A percentile compares a stretch with the other conserved stretches of the same genome.
Evolutionary conservation across 2,329 filamentous ascomycete species (phyloP).

Genomic region (Pseudogymnoascus sp.): DNA sequence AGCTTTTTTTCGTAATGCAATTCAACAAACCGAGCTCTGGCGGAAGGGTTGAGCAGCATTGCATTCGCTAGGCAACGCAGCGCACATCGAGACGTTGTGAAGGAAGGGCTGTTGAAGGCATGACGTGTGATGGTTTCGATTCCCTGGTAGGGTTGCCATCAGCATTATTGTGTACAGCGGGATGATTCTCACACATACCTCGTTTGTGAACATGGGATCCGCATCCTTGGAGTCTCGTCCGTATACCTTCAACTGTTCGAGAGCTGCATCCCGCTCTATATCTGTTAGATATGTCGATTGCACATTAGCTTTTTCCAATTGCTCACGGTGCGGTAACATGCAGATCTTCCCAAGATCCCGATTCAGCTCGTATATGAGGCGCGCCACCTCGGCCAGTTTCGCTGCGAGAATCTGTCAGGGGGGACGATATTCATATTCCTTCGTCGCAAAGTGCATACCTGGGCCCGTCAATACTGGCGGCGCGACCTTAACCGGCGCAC

Average conservation of each 20-base stretch:
- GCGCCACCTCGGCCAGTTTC: constrained; percentile 62
- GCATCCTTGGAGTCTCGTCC: constrained; percentile 66
- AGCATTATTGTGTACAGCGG: constrained; percentile 16
- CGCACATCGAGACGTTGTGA: constrained; percentile 62
- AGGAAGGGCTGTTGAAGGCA: constrained; percentile 61
- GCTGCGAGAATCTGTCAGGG: constrained; percentile 33
- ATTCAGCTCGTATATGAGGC: constrained; percentile 55
- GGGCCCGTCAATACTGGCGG: too few species aligned
- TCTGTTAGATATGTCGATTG: constrained; percentile 11
- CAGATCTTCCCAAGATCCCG: constrained; percentile 52
- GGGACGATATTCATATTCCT: too few species aligned
- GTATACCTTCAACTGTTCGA: constrained; percentile 70
- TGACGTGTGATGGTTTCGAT: constrained; percentile 65
- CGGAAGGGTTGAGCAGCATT: constrained; percentile 60
- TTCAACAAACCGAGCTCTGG: constrained; percentile 67
- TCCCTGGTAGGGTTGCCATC: constrained; percentile 46
- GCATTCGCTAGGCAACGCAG: constrained; percentile 81
- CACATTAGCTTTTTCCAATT: neutral
- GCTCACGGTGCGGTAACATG: constrained; percentile 54
- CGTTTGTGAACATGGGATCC: constrained; percentile 75
- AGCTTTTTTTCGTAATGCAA: constrained; percentile 60
- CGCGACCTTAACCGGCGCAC: too few species aligned
- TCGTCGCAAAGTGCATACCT: too few species aligned
- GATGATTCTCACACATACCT: constrained; percentile 42
- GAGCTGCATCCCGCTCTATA: constrained; percentile 53